Conservation (phyloP, 2,329 filamentous ascomycete species). For the Corynespora cassiicola region DNA sequence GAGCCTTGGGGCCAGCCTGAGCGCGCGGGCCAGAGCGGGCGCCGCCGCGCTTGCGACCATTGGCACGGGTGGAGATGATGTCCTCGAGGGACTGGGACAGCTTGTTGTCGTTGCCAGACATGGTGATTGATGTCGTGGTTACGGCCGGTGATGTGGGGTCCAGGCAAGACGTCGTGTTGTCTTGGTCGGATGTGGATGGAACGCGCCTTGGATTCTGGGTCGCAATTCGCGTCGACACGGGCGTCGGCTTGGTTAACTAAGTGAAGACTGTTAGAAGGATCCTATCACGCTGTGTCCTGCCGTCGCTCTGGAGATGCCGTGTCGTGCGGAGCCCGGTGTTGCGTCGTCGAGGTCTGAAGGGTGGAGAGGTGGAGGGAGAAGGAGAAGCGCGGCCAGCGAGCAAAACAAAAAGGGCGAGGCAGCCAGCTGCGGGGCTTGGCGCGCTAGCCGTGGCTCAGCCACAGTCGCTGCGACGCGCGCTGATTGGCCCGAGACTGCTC, state of each 20-base stretch:
- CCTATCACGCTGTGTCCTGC: too few relatives aligned
- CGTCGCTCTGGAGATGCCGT: too few relatives aligned
- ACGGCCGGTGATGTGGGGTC: conserved; percentile 2
- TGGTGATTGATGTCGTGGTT: conserved; percentile 18
- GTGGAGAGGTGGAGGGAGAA: conserved; percentile 17
- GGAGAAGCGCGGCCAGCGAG: conserved; percentile 20
- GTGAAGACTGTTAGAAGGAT: too few relatives aligned
- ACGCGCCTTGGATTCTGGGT: too few relatives aligned
- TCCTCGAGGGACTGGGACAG: conserved; percentile 97
- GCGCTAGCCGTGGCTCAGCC: conserved; percentile 5
- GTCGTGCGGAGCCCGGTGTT: too few relatives aligned
- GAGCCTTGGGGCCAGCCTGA: conserved; percentile 71
- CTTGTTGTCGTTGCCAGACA: conserved; percentile 71
- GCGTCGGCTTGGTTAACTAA: too few relatives aligned
- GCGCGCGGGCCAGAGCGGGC: conserved; percentile 56
- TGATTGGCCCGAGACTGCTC: background rate
- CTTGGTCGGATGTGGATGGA: conserved; percentile 4
- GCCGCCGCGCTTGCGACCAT: conserved; percentile 58
- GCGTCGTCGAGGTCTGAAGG: too few relatives aligned
- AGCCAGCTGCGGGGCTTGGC: too few relatives aligned
- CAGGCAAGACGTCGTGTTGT: background rate
- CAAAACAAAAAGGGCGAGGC: conserved; percentile 14
- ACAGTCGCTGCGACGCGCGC: conserved; percentile 3
- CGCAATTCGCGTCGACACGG: too few relatives aligned
- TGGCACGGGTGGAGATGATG: conserved; percentile 81